A percentile compares a stretch with the other conserved stretches of the same genome.
Conservation (phyloP, 169 alveolate species). For the Cryptosporidium canis region DNA sequence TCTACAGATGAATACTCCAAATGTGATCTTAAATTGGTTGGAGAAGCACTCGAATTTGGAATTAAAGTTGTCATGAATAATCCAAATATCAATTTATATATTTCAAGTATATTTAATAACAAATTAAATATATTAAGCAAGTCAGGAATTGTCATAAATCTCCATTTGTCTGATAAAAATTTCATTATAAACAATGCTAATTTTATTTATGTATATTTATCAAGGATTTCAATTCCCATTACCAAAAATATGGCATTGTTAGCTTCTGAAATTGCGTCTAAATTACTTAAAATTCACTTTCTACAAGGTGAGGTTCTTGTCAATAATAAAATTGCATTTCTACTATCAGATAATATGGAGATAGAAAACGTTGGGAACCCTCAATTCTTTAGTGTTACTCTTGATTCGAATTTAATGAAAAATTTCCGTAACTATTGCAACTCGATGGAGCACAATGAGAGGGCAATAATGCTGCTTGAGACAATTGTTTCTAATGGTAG, state of each 20-base stretch:
- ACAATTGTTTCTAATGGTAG: background rate
- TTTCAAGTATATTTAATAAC: background rate
- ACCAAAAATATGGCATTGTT: background rate
- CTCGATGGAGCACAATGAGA: background rate
- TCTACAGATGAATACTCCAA: background rate
- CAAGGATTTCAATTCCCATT: background rate
- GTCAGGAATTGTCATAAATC: background rate
- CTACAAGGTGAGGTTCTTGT: slow-evolving; percentile 3
- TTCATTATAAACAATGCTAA: slow-evolving; percentile 41
- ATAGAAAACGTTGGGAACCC: background rate
- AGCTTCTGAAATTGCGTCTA: slow-evolving; percentile 19
- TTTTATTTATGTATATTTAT: background rate
- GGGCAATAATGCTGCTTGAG: background rate
- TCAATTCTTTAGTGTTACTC: background rate
- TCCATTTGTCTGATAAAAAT: background rate
- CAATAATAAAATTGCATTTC: background rate
- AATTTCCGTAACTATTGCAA: background rate
- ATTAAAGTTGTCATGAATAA: background rate
- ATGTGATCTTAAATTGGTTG: background rate
- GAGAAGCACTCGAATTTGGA: slow-evolving; percentile 51
- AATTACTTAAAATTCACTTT: background rate
- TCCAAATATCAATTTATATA: background rate
- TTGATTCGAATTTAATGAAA: background rate
- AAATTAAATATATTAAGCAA: background rate
- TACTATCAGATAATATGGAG: background rate